A percentile compares a stretch with the other conserved stretches of the same genome.
phyloP scores from a whole-genome alignment of 2,329 filamentous ascomycete species.

The Pseudomassariella vexata region DNA sequence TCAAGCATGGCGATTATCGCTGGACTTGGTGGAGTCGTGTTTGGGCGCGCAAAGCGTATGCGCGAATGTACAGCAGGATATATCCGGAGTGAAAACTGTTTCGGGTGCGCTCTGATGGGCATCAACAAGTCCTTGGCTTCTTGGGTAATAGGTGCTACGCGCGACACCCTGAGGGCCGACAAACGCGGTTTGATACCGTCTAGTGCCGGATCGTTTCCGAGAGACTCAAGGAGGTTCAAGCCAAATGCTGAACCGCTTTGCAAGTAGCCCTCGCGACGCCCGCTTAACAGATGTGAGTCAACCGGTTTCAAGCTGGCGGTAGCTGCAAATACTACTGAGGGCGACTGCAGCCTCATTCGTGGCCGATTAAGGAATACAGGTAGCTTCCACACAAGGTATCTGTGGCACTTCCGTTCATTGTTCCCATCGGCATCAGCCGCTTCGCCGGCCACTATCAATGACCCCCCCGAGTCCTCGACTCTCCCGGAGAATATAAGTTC shows the following conservation, averaged over 20 bases:
- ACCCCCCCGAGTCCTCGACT: constrained; percentile 43
- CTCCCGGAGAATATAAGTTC: constrained; percentile 57
- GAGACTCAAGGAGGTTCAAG: constrained; percentile 72
- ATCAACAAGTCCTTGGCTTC: constrained; percentile 53
- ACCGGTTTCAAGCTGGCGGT: constrained; percentile 54
- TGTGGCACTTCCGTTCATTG: constrained; percentile 30
- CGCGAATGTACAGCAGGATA: constrained; percentile 67
- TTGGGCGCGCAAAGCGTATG: constrained; percentile 64
- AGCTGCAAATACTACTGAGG: constrained; percentile 60
- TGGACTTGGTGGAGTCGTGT: constrained; percentile 49
- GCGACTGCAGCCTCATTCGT: constrained; percentile 59
- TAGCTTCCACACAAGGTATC: constrained; percentile 56
- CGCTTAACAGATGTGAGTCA: constrained; percentile 33
- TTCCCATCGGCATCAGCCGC: constrained; percentile 15
- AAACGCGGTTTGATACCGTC: constrained; percentile 58
- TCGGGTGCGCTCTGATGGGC: constrained; percentile 59
- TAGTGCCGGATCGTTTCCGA: constrained; percentile 60
- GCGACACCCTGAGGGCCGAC: constrained; percentile 68
- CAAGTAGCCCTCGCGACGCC: constrained; percentile 56
- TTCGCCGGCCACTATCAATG: constrained; percentile 40
- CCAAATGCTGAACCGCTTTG: constrained; percentile 63
- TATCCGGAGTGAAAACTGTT: constrained; percentile 53
- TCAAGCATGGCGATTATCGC: constrained; percentile 67
- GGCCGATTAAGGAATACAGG: constrained; percentile 53
- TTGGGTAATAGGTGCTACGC: constrained; percentile 63